Evolutionary conservation across 805 yeast species (phyloP), one percentile per base, ranked within the genome.

Genomic region (Komagataella pseudopastoris): DNA sequence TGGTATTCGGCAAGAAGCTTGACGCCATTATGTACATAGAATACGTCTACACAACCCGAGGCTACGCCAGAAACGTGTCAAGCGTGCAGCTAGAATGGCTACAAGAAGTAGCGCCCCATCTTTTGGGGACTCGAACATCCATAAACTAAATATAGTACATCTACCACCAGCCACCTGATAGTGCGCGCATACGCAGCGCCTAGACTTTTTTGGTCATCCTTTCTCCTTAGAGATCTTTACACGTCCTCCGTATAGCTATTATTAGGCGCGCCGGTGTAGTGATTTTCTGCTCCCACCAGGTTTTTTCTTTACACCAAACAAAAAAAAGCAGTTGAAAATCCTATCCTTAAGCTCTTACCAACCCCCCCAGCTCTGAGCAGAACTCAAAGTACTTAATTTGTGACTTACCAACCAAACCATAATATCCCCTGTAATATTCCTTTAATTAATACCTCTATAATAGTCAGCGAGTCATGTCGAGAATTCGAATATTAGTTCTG

Each of bases 11-110:
- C 6, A 77, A 77, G 56, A 77, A 78, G 57, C 73, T 81, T 47
- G 96, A 91, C 57, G 96, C 95, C 1, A 81, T 93, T 51, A 83
- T 93, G 95, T 93, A 88, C 69, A 81, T 89, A 44, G 99, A 93
- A 66, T 90, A 87, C 63, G 97, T 93, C 14, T 91, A 77, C 63
- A 93, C 99, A 0, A 77, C 90, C 12, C 88, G 88, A 64, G 96
- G 96, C 0, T 93, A 90, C 60, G 98, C 95, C 0, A 74, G 99
- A 59, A 83, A 74, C 55, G 96, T 90, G n/a, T 82, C 89, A 49
- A 80, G 84, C 14, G 76, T 93, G 23, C 86, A 88, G 60, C 67
- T 88, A 51, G 77, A 79, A 14, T 91, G 98, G 98, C 66, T 93
- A 49, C 91, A 85, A 61, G 93, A 86, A 55, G 74, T 82, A 2